Conservation (phyloP, 2,329 filamentous ascomycete species). For the Akanthomyces uredinophilus region DNA sequence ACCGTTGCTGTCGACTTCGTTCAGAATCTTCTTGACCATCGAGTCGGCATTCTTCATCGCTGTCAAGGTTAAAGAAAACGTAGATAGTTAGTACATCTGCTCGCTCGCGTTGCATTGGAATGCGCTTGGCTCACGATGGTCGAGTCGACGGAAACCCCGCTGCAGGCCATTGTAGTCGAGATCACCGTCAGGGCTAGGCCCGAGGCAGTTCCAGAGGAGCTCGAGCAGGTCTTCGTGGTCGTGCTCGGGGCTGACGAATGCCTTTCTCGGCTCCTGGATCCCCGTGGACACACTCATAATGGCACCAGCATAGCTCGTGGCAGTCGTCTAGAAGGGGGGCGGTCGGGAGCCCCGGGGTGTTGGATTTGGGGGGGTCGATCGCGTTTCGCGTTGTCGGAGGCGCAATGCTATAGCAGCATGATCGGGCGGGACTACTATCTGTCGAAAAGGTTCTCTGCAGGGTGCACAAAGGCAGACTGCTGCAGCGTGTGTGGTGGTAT, state of each 20-base stretch:
- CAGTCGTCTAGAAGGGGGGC: slow-evolving; percentile 9
- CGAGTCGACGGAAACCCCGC: slow-evolving; percentile 78
- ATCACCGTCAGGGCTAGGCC: slow-evolving; percentile 69
- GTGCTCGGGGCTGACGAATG: slow-evolving; percentile 71
- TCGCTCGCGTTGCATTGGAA: not conserved
- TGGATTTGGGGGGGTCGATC: slow-evolving; percentile 6
- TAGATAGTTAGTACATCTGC: slow-evolving; percentile 20
- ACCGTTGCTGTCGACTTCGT: slow-evolving; percentile 76
- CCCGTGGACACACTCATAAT: slow-evolving; percentile 40
- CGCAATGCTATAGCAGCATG: slow-evolving; percentile 13
- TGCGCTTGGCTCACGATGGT: slow-evolving; percentile 66
- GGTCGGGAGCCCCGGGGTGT: slow-evolving; percentile 6
- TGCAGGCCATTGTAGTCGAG: slow-evolving; percentile 81
- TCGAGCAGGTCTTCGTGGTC: slow-evolving; percentile 77
- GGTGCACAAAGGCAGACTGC: not conserved
- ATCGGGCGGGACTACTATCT: not conserved
- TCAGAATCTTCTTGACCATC: slow-evolving; percentile 75
- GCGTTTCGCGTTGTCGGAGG: slow-evolving; percentile 7
- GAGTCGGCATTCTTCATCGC: slow-evolving; percentile 85
- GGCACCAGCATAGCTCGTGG: slow-evolving; percentile 32
- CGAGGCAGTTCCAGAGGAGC: slow-evolving; percentile 77
- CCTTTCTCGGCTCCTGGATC: slow-evolving; percentile 50
- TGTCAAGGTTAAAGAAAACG: slow-evolving; percentile 24
- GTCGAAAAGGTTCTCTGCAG: not conserved
- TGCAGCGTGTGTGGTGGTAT: not conserved